Percentiles rank a stretch among this genome's conserved stretches.
Evolutionary conservation across 345 rosid species (phyloP).

Genomic region (Gynandropsis gynandra): DNA sequence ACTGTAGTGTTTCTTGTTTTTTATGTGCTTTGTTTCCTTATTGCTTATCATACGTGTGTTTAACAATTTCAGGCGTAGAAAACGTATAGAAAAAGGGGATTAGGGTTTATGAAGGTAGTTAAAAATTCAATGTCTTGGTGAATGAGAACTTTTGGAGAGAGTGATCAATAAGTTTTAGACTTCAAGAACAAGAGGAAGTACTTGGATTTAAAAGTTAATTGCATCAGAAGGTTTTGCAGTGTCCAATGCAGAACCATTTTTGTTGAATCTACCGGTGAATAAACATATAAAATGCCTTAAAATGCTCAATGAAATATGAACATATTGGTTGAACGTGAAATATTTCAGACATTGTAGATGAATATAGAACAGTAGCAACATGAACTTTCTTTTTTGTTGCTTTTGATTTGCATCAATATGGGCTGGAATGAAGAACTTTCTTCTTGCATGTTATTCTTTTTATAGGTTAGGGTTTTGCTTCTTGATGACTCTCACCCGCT

Average conservation of each 20-base stretch:
- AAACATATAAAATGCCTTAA: conserved; percentile 1
- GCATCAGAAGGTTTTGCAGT: conserved; percentile 12
- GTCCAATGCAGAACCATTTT: conserved; percentile 20
- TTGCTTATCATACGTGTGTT: neutral
- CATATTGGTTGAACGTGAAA: conserved; percentile 7
- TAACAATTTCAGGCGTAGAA: too few relatives aligned
- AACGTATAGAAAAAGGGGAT: too few relatives aligned
- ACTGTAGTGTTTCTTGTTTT: too few relatives aligned
- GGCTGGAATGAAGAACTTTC: too few relatives aligned
- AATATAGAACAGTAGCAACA: conserved; percentile 2
- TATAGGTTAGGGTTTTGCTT: too few relatives aligned
- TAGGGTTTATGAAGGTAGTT: too few relatives aligned
- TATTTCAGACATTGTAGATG: conserved; percentile 15
- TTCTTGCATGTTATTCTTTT: too few relatives aligned
- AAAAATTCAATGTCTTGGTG: too few relatives aligned
- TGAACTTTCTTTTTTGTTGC: too few relatives aligned
- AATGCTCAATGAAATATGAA: neutral
- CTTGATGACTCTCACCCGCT: too few relatives aligned
- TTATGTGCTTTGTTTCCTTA: neutral
- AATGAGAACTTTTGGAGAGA: neutral
- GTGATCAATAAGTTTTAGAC: conserved; percentile 15
- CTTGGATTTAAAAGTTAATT: conserved; percentile 8
- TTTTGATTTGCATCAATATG: too few relatives aligned
- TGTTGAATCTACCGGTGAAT: neutral
- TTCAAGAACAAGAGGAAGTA: conserved; percentile 11